Percentiles rank a stretch among this genome's conserved stretches.
Conservation (phyloP, 73 alveolate genomes). For the Diophrys appendiculata region DNA sequence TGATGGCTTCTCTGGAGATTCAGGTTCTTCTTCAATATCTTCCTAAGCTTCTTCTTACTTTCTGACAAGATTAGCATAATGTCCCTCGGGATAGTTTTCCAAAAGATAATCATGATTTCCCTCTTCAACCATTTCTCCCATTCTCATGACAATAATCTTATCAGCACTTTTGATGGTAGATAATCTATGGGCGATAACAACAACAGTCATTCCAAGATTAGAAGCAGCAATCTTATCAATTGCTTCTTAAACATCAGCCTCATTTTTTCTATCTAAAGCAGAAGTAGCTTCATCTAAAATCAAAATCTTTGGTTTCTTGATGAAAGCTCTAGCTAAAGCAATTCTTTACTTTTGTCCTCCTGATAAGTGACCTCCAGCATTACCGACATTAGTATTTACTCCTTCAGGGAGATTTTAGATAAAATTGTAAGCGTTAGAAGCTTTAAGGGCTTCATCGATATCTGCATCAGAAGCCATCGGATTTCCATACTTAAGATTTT, state of each 20-base stretch:
- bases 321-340: conserved; percentile 52
- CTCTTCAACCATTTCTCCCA: conserved; percentile 82
- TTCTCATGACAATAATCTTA: conserved; percentile 80
- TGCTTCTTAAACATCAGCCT: conserved; percentile 24
- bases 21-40: too few relatives aligned
- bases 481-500: conserved; percentile 47
- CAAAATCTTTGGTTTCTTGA: conserved; percentile 40
- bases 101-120: conserved; percentile 85
- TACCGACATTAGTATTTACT: conserved; percentile 35
- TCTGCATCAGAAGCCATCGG: conserved; percentile 59
- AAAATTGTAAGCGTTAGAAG: conserved; percentile 42
- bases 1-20: too few relatives aligned
- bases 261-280: conserved; percentile 46
- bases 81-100: conserved; percentile 59
- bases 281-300: conserved; percentile 59
- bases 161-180: conserved; percentile 90
- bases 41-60: conserved; percentile 48
- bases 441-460: conserved; percentile 50
- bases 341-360: conserved; percentile 58
- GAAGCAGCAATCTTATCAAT: conserved; percentile 20
- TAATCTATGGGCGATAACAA: conserved; percentile 91
- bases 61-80: conserved; percentile 62
- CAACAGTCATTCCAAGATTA: conserved; percentile 10
- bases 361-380: conserved; percentile 27
- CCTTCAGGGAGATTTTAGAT: conserved; percentile 21